phyloP scores from a whole-genome alignment of 306 rosid species.

The Gleditsia sinensis region DNA sequence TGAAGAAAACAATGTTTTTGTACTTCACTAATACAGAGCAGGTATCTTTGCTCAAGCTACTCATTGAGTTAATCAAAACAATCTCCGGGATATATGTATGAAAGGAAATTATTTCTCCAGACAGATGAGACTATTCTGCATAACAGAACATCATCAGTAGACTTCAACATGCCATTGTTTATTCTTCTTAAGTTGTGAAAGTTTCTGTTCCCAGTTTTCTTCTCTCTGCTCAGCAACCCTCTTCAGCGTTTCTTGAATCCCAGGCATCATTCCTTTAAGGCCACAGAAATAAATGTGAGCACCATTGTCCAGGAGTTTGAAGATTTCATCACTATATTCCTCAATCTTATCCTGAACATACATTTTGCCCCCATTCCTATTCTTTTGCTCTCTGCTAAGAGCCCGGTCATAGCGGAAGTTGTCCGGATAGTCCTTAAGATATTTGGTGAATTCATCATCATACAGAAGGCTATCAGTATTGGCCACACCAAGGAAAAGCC shows the following conservation, averaged over 20 bases:
- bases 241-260: slow-evolving; percentile 92
- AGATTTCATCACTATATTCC: slow-evolving; percentile 89
- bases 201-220: slow-evolving; percentile 93
- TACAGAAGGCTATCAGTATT: slow-evolving; percentile 84
- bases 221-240: slow-evolving; percentile 87
- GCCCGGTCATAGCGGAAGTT: slow-evolving; percentile 80
- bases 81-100: no score
- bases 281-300: slow-evolving; percentile 99
- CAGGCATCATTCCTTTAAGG: slow-evolving; percentile 99
- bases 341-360: slow-evolving; percentile 98
- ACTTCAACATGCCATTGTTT: slow-evolving; percentile 99
- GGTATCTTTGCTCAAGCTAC: slow-evolving; percentile 33
- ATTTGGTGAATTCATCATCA: slow-evolving; percentile 84
- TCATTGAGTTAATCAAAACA: no score
- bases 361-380: slow-evolving; percentile 90
- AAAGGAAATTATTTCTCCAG: slow-evolving; percentile 5
- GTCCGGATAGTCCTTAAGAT: slow-evolving; percentile 76
- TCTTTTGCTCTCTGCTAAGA: slow-evolving; percentile 92
- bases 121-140: neutral
- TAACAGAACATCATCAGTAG: slow-evolving; percentile 62
- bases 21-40: slow-evolving; percentile 40
- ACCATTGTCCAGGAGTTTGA: slow-evolving; percentile 76
- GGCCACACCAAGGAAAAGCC: slow-evolving; percentile 98
- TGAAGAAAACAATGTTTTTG: slow-evolving; percentile 28
- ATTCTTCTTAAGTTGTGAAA: slow-evolving; percentile 88